Percentiles rank a stretch among this genome's conserved stretches.
phyloP scores from a whole-genome alignment of 371 early-diverging fungal species.

The Rhizopus stolonifer region DNA sequence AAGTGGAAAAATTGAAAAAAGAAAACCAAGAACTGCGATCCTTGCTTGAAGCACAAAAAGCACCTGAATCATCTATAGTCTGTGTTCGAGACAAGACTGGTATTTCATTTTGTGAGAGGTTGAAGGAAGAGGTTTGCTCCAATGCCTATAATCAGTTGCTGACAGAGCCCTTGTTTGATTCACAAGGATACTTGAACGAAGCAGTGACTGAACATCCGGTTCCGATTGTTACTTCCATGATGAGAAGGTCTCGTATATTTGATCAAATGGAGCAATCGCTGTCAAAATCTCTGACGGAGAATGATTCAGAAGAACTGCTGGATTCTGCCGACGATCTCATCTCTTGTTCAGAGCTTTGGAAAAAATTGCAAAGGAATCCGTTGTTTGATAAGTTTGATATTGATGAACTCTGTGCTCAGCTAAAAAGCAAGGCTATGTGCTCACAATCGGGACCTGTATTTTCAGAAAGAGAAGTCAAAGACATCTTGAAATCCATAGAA shows the following conservation, averaged over 20 bases:
- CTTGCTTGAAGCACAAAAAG: neutral
- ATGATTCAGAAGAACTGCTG: neutral
- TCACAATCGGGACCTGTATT: constrained; percentile 54
- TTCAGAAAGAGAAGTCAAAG: constrained; percentile 27
- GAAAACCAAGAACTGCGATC: constrained; percentile 32
- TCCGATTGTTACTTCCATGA: constrained; percentile 32
- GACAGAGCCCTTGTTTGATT: constrained; percentile 49
- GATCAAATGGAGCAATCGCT: constrained; percentile 19
- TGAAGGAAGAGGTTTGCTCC: constrained; percentile 53
- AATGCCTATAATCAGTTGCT: constrained; percentile 41
- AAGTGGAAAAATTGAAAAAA: constrained; percentile 22
- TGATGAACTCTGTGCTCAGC: constrained; percentile 44
- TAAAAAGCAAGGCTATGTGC: constrained; percentile 53
- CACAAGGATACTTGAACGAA: constrained; percentile 36
- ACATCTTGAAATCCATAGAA: constrained; percentile 16
- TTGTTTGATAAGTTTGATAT: constrained; percentile 49
- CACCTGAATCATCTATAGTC: constrained; percentile 19
- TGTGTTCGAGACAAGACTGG: constrained; percentile 52
- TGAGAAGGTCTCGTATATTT: constrained; percentile 13
- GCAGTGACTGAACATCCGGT: constrained; percentile 36
- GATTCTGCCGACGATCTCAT: constrained; percentile 19
- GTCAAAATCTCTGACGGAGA: constrained; percentile 4
- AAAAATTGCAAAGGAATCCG: constrained; percentile 47
- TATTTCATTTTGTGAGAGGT: constrained; percentile 42
- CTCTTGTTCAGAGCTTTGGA: constrained; percentile 45